Percentiles rank a stretch among this genome's conserved stretches.
phyloP scores from a whole-genome alignment of 192 early-diverging fungal genomes.

The Linnemannia exigua region DNA sequence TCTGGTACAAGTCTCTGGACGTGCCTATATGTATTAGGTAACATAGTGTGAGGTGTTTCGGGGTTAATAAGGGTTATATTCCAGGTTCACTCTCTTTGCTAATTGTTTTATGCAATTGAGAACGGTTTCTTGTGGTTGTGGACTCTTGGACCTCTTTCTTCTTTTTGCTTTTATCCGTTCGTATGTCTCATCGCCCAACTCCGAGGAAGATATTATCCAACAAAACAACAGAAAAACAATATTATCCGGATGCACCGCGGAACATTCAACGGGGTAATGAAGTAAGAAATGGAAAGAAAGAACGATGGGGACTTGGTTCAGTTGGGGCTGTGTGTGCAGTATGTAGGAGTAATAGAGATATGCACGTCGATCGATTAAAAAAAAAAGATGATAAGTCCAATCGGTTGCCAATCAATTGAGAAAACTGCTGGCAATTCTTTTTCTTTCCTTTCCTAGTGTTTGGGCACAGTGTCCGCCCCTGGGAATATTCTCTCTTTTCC shows the following conservation, averaged over 20 bases:
- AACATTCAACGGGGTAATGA: not conserved
- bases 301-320: not conserved
- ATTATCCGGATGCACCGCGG: conserved; percentile 1
- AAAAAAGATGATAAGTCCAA: too few species aligned
- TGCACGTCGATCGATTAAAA: not conserved
- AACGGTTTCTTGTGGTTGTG: not conserved
- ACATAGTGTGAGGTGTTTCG: not conserved
- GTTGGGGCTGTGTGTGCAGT: not conserved
- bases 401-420: too few species aligned
- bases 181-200: not conserved
- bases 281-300: not conserved
- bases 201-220: not conserved
- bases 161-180: not conserved
- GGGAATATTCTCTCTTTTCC: not conserved
- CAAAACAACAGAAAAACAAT: conserved; percentile 9
- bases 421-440: not conserved
- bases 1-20: conserved; percentile 39
- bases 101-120: not conserved
- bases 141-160: not conserved
- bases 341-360: not conserved
- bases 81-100: not conserved
- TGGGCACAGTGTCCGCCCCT: not conserved
- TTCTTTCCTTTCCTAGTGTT: not conserved
- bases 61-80: not conserved
- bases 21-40: conserved; percentile 18